Evolutionary conservation across 2,329 filamentous ascomycete genomes (phyloP).

Genomic region (Cadophora sp.): DNA sequence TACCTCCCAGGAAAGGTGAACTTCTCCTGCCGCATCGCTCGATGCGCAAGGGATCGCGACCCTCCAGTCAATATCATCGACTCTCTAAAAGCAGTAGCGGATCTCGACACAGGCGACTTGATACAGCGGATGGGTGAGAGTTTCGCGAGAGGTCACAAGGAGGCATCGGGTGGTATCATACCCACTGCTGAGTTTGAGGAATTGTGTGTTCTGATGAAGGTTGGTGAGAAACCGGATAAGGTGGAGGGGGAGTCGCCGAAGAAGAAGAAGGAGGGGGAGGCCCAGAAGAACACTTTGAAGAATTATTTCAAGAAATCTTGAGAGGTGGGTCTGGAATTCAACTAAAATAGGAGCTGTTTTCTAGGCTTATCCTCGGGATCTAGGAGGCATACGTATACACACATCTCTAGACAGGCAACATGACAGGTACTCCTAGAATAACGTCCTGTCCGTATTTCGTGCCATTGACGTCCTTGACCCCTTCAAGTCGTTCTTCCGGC

Average conservation of each 20-base stretch:
- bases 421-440: constrained; percentile 30
- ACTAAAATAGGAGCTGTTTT: neutral
- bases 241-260: constrained; percentile 46
- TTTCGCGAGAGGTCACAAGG: constrained; percentile 71
- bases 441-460: constrained; percentile 30
- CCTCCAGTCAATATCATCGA: constrained; percentile 69
- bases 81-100: constrained; percentile 59
- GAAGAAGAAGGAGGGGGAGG: constrained; percentile 42
- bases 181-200: constrained; percentile 68
- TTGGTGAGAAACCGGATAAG: constrained; percentile 58
- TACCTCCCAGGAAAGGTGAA: constrained; percentile 69
- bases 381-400: too few relatives aligned
- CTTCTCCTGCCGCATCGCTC: constrained; percentile 69
- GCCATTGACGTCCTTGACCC: constrained; percentile 33
- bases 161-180: constrained; percentile 71
- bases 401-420: constrained; percentile 32
- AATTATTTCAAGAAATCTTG: constrained; percentile 58
- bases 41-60: constrained; percentile 58
- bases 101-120: constrained; percentile 47
- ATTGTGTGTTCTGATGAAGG: constrained; percentile 62
- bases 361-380: too few relatives aligned
- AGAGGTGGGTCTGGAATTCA: neutral
- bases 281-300: constrained; percentile 60
- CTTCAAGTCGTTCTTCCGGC: constrained; percentile 31
- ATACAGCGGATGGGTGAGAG: constrained; percentile 62